Evolutionary conservation across 805 yeast genomes (phyloP).

Genomic region (Yamadazyma sp.): DNA sequence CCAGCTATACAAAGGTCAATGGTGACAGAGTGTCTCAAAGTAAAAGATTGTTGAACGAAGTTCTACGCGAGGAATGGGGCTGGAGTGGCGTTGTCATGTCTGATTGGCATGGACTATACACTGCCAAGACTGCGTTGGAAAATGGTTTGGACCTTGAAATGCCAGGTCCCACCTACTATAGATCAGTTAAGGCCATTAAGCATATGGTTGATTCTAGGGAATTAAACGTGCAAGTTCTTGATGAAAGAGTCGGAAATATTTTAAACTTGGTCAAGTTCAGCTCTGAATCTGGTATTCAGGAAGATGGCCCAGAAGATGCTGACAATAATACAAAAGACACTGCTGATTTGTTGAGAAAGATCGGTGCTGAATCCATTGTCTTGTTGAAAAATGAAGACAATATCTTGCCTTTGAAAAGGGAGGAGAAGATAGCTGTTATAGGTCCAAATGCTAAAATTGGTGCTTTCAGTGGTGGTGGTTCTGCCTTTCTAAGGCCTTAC

Average conservation of each 20-base stretch:
- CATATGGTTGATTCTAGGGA: slow-evolving; percentile 28
- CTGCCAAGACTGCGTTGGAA: slow-evolving; percentile 26
- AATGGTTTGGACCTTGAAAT: slow-evolving; percentile 35
- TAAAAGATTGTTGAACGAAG: slow-evolving; percentile 22
- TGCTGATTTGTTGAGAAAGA: slow-evolving; percentile 19
- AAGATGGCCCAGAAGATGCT: slow-evolving; percentile 18
- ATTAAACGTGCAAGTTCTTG: slow-evolving; percentile 24
- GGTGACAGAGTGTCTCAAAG: slow-evolving; percentile 31
- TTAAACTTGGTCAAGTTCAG: slow-evolving; percentile 27
- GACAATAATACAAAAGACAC: slow-evolving; percentile 27
- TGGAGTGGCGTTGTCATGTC: slow-evolving; percentile 36
- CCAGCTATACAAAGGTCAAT: slow-evolving; percentile 32
- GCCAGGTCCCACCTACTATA: slow-evolving; percentile 33
- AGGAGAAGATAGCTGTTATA: slow-evolving; percentile 29
- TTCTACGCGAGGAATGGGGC: slow-evolving; percentile 30
- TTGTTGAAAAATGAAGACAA: slow-evolving; percentile 28
- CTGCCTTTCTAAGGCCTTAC: slow-evolving; percentile 29
- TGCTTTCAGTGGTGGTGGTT: slow-evolving; percentile 36
- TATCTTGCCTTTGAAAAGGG: slow-evolving; percentile 31
- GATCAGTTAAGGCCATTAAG: slow-evolving; percentile 18
- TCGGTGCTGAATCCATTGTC: slow-evolving; percentile 29
- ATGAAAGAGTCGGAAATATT: slow-evolving; percentile 28
- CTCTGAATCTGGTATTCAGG: slow-evolving; percentile 20
- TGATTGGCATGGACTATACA: slow-evolving; percentile 34
- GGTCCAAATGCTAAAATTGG: slow-evolving; percentile 33